Conservation (phyloP, 2,329 filamentous ascomycete species). For the Pseudocercospora ulei region DNA sequence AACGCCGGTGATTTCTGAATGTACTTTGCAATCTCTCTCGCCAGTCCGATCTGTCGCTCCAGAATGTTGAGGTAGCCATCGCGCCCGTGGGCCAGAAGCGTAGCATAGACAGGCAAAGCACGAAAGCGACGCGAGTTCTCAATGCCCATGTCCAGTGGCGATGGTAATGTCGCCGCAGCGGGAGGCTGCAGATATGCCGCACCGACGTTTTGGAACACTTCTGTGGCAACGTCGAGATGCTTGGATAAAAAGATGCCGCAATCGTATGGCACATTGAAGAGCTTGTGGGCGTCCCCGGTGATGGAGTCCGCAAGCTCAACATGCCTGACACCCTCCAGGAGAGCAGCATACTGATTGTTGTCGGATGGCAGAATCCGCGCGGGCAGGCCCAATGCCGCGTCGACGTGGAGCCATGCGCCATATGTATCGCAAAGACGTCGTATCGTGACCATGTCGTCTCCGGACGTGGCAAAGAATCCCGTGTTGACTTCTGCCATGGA, state of each 20-base stretch:
- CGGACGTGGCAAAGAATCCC: conserved; percentile 61
- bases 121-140: conserved; percentile 89
- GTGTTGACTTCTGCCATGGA: conserved; percentile 88
- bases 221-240: conserved; percentile 48
- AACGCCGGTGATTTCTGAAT: conserved; percentile 54
- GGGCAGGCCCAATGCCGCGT: conserved; percentile 85
- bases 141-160: conserved; percentile 74
- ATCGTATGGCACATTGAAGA: conserved; percentile 93
- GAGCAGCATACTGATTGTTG: conserved; percentile 46
- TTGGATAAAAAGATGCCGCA: conserved; percentile 80
- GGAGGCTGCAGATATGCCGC: conserved; percentile 61
- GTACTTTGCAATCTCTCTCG: conserved; percentile 56
- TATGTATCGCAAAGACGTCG: conserved; percentile 62
- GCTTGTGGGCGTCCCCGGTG: conserved; percentile 75
- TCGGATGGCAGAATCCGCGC: conserved; percentile 53
- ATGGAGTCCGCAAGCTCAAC: conserved; percentile 80
- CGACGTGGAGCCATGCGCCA: conserved; percentile 77
- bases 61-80: conserved; percentile 61
- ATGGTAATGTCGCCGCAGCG: conserved; percentile 49
- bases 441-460: conserved; percentile 52
- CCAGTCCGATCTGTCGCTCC: conserved; percentile 59
- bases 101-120: conserved; percentile 79
- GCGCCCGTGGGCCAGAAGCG: conserved; percentile 62
- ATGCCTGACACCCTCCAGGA: conserved; percentile 48
- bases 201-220: conserved; percentile 72